Conservation (phyloP, 768 basidiomycete genomes). For the Suillus luteus region DNA sequence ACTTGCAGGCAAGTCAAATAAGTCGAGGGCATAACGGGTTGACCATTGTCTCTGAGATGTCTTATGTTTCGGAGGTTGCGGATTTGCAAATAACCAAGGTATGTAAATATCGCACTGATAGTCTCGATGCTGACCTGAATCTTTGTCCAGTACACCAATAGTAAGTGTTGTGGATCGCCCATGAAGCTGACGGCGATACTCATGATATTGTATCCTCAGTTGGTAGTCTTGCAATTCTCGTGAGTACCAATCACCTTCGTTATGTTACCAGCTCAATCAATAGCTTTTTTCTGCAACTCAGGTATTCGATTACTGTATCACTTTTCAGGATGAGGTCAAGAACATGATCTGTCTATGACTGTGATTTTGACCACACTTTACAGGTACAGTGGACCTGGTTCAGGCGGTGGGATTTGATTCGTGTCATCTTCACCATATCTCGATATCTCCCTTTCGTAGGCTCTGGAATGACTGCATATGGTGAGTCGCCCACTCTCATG, state of each 20-base stretch:
- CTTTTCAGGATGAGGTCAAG: slow-evolving; percentile 14
- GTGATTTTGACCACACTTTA: background rate
- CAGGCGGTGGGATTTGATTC: slow-evolving; percentile 20
- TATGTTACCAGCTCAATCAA: background rate
- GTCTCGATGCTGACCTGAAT: background rate
- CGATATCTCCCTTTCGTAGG: slow-evolving; percentile 25
- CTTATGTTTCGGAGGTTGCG: slow-evolving; percentile 6
- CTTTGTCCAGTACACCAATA: slow-evolving; percentile 17
- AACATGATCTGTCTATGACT: background rate
- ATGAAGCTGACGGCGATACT: background rate
- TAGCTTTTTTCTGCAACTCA: background rate
- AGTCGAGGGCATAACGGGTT: background rate
- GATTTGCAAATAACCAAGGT: slow-evolving; percentile 23
- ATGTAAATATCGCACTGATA: background rate
- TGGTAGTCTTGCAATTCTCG: slow-evolving; percentile 22
- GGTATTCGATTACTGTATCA: slow-evolving; percentile 17
- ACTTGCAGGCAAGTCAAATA: background rate
- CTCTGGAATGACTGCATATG: slow-evolving; percentile 15
- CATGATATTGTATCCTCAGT: slow-evolving; percentile 10
- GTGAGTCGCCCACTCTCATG: slow-evolving; percentile 10
- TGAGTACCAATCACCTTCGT: slow-evolving; percentile 7
- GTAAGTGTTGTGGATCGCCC: slow-evolving; percentile 11
- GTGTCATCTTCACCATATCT: slow-evolving; percentile 21
- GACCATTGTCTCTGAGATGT: background rate
- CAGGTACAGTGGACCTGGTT: slow-evolving; percentile 25